These are phyloP conservation scores for Penicillium corylophilum DNA, from an alignment of 2,329 filamentous ascomycete genomes.

Conservation along the genomic window DNA sequence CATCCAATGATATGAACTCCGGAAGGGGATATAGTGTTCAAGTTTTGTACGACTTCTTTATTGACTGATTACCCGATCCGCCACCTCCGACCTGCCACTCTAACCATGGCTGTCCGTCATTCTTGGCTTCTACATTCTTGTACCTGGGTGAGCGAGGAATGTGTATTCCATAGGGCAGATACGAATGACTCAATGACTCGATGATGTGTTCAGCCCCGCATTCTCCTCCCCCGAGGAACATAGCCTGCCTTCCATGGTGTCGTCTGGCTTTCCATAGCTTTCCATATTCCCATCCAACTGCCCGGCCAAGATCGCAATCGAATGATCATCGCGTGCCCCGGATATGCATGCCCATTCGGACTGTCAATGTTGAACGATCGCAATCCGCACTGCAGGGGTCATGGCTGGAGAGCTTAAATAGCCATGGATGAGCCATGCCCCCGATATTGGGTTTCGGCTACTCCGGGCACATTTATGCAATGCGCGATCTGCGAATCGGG, in stretches of 20 bases:
- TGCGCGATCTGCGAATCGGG: conserved; percentile 1
- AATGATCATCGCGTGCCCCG: conserved; percentile 1
- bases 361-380: conserved; percentile 4
- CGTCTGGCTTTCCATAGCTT: neutral
- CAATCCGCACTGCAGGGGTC: conserved; percentile 10
- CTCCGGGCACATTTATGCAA: conserved; percentile 1
- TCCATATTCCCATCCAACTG: neutral
- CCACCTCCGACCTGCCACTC: conserved; percentile 4
- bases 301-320: conserved; percentile 2
- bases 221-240: neutral
- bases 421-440: conserved; percentile 6
- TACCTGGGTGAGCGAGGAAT: neutral
- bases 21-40: conserved; percentile 4
- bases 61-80: conserved; percentile 19
- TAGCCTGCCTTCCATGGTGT: neutral
- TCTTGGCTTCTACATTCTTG: conserved; percentile 4
- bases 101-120: neutral
- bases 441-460: conserved; percentile 7
- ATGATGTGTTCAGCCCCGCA: neutral
- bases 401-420: conserved; percentile 3
- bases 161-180: neutral
- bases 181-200: neutral
- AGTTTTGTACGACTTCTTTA: neutral
- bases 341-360: conserved; percentile 10
- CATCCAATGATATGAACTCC: conserved; percentile 19